phyloP scores from a whole-genome alignment of 257 asterid species.

The Solanum dulcamara region DNA sequence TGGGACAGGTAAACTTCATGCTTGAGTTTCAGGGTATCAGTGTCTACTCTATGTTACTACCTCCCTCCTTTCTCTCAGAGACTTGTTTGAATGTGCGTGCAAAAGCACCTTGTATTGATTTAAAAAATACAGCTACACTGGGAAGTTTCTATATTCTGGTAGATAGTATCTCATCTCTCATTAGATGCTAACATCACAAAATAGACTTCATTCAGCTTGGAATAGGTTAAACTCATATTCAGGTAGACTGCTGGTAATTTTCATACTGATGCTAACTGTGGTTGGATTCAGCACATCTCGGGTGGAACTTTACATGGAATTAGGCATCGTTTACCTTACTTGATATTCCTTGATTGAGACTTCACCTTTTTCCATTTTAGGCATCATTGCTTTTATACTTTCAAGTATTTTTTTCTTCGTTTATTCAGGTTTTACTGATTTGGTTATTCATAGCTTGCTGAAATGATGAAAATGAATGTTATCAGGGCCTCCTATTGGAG shows the following conservation, averaged over 20 bases:
- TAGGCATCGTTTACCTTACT: background rate
- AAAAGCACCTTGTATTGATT: background rate
- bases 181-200: background rate
- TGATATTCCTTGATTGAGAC: background rate
- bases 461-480: conserved; percentile 11
- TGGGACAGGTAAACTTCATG: conserved; percentile 47
- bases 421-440: background rate
- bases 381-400: background rate
- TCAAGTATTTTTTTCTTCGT: background rate
- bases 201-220: background rate
- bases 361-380: background rate
- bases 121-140: background rate
- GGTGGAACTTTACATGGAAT: background rate
- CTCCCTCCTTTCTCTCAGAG: background rate
- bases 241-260: background rate
- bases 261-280: background rate
- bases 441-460: background rate
- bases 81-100: background rate
- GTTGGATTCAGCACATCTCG: background rate
- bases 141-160: background rate
- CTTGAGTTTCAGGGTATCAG: background rate
- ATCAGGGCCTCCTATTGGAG: conserved; percentile 82
- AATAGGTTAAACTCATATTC: background rate
- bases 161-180: background rate
- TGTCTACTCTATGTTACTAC: background rate